Evolutionary conservation across 2,329 filamentous ascomycete species (phyloP), one percentile per base, ranked within the genome.

Genomic region (Monosporascus sp.): DNA sequence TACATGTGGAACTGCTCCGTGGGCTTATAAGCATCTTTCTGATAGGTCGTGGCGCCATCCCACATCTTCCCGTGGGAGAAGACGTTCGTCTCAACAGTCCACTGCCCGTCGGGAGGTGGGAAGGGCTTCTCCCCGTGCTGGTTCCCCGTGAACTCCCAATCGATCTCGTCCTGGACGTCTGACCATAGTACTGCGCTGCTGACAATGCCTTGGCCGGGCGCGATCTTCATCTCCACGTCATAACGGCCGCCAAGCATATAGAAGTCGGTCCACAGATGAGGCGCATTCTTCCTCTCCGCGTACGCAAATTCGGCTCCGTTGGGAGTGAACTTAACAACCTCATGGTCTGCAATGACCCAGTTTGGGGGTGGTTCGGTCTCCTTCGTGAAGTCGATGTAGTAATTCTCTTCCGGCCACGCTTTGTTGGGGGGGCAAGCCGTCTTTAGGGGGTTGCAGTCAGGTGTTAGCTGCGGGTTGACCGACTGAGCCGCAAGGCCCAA

Each of bases 81-180:
- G 24, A 65, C 36, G 51, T 63, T 65, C 39, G 60, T 62, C 50
- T 65, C 62, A 47, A 63, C 54, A 24, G 56, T 57, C 59, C 59
- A 59, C 53, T 54, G 61, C 27, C 62, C 65, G 50, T 66, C 60
- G 2, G 61, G 49, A 31, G 64, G 65, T 11, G 64, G 65, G 34
- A 66, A 65, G 6, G 64, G 64, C 47, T 61, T 54, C 49, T 63
- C 57, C 14, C 65, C 64, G 38, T 62, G 58, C 52, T 68, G 64
- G 49, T 67, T 67, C 3, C 65, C 65, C 2, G 65, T 67, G 42
- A 68, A 67, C 49, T 67, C 65, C 55, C 62, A 67, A 52, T 66
- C 64, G 34, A 66, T 66, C 50, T 68, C 65, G 39, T 68, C 65
- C 46, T 67, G 64, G n/a, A 51, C 57, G 50, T 68, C 65, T 11